These are phyloP conservation scores for Trametes elegans DNA, from an alignment of 768 basidiomycete genomes.

Conservation along the genomic window DNA sequence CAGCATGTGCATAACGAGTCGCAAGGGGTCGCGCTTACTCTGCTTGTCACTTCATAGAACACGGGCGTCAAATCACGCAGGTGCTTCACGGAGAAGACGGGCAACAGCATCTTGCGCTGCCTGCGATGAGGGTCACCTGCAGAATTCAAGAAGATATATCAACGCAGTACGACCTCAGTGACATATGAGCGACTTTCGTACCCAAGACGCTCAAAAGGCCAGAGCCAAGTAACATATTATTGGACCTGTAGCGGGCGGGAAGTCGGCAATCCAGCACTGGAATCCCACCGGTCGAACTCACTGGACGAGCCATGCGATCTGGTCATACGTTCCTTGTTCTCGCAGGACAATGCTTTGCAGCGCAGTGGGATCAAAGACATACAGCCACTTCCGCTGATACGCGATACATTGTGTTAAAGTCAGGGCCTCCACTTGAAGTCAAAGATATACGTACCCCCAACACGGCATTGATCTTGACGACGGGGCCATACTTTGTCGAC, in stretches of 20 bases:
- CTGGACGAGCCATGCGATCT: constrained; percentile 18
- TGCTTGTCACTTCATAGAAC: constrained; percentile 21
- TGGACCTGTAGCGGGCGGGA: constrained; percentile 1
- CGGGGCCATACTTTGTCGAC: constrained; percentile 15
- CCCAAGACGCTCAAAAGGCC: constrained; percentile 13
- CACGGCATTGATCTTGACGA: constrained; percentile 20
- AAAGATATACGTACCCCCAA: constrained; percentile 9
- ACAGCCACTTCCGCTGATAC: constrained; percentile 22
- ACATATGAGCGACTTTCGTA: no score
- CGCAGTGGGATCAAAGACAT: constrained; percentile 26
- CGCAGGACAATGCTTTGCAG: constrained; percentile 24
- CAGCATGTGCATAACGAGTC: background rate
- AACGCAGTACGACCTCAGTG: background rate
- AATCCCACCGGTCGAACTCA: background rate
- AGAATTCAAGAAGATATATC: background rate
- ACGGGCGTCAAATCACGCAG: constrained; percentile 25
- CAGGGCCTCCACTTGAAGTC: background rate
- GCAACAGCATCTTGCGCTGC: constrained; percentile 25
- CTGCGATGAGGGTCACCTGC: constrained; percentile 24
- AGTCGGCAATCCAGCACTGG: background rate
- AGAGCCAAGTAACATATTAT: constrained; percentile 12
- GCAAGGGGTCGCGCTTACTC: constrained; percentile 2
- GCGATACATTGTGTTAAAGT: no score
- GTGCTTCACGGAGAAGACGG: constrained; percentile 25
- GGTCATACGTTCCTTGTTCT: constrained; percentile 28